A percentile compares a stretch with the other conserved stretches of the same genome.
Evolutionary conservation across 108 stramenopile genomes (phyloP).

Genomic region (Thalassiosira profunda): DNA sequence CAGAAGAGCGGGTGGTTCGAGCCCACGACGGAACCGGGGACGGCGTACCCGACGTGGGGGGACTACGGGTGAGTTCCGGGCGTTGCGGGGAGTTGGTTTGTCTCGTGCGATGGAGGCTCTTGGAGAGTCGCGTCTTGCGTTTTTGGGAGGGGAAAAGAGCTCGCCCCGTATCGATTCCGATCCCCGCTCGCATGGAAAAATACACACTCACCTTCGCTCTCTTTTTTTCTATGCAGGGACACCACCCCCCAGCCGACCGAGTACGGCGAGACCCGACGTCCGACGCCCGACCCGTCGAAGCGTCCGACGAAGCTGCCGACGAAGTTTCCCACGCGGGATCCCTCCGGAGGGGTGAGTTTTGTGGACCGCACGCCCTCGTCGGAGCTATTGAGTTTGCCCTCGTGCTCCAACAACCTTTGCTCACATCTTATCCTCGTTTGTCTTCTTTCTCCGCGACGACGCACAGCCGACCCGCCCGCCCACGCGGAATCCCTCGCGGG

Average conservation of each 20-base stretch:
- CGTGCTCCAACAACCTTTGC: not conserved
- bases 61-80: not conserved
- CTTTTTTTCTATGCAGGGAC: not conserved
- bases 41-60: not conserved
- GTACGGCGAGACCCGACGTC: not conserved
- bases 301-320: slow-evolving; percentile 13
- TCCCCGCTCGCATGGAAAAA: too few relatives aligned
- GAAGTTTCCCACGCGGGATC: slow-evolving; percentile 12
- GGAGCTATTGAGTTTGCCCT: not conserved
- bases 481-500: slow-evolving; percentile 31
- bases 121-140: too few relatives aligned
- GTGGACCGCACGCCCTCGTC: not conserved
- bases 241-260: not conserved
- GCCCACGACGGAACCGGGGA: slow-evolving; percentile 11
- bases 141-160: too few relatives aligned
- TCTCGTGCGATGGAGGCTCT: not conserved
- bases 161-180: not conserved
- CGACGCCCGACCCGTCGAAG: slow-evolving; percentile 1
- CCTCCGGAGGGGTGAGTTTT: slow-evolving; percentile 15
- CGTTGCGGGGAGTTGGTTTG: not conserved
- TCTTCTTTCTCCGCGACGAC: slow-evolving; percentile 1
- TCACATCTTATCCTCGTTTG: not conserved
- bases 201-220: not conserved
- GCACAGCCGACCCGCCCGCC: slow-evolving; percentile 17
- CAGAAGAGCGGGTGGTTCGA: slow-evolving; percentile 13